Evolutionary conservation across 1,139 yeast species (phyloP).

Genomic region (Debaryomyces robertsiae): DNA sequence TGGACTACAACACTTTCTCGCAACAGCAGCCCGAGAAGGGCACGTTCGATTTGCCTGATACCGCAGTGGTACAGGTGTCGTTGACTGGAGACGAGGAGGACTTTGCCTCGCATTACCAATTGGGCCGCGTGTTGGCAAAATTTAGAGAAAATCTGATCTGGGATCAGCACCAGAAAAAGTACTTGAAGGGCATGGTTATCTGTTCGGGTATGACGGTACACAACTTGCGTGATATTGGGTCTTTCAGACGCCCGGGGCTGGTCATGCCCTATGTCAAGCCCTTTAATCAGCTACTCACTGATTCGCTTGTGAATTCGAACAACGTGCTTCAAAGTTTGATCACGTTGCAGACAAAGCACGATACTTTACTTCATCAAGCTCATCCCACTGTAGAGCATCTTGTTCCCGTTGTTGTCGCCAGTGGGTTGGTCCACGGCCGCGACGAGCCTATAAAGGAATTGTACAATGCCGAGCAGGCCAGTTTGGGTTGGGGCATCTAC

Average conservation of each 20-base stretch:
- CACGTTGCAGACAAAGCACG: conserved; percentile 31
- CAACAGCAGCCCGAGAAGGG: conserved; percentile 23
- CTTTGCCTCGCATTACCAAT: conserved; percentile 50
- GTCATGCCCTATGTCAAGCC: conserved; percentile 51
- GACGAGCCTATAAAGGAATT: conserved; percentile 43
- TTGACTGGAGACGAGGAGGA: conserved; percentile 50
- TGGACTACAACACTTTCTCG: conserved; percentile 35
- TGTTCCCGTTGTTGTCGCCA: conserved; percentile 67
- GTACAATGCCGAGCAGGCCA: conserved; percentile 44
- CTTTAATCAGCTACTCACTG: conserved; percentile 50
- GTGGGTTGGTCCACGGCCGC: conserved; percentile 51
- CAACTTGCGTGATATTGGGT: conserved; percentile 59
- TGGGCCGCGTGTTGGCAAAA: conserved; percentile 57
- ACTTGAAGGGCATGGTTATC: conserved; percentile 51
- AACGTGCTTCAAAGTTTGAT: conserved; percentile 32
- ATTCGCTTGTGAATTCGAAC: conserved; percentile 31
- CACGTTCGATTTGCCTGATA: conserved; percentile 52
- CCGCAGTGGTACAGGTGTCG: conserved; percentile 62
- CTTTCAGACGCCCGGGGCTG: conserved; percentile 21
- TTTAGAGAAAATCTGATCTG: conserved; percentile 49
- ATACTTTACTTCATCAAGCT: conserved; percentile 47
- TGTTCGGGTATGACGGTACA: conserved; percentile 83
- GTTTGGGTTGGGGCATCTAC: conserved; percentile 73
- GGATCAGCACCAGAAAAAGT: conserved; percentile 28
- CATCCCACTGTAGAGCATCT: conserved; percentile 81